Base-by-base conservation (phyloP, 345 rosid genomes). In the Hirschfeldia incana region DNA sequence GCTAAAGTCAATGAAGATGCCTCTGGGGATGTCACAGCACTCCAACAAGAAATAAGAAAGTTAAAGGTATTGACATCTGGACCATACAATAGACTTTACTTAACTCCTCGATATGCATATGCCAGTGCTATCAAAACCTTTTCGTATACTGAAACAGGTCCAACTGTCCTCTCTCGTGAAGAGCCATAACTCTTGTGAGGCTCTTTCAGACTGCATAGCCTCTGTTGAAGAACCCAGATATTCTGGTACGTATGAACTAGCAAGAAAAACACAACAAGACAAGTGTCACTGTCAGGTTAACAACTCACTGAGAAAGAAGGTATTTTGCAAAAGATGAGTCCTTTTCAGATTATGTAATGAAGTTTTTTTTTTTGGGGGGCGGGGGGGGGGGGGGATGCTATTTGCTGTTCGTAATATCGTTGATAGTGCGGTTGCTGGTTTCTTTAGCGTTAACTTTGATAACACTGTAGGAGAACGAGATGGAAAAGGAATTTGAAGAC, bases 1-100 rank as follows among this genome's bases (percentile, higher is more conserved):
- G 98, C 98, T 80, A 86, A 86, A 82, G 97, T 94, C 75, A 94
- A 94, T 39, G 98, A 92, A 88, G 97, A 94, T 87, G 94, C 97
- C 78, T 88, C 97, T 4, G 97, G 97, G 70, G 97, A 94, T 83
- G 90, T 89, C 49, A 75, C 83, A 73, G 89, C 94, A 53, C 84
- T 94, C 76, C 97, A 94, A 80, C 90, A 80, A 71, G 93, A 94
- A 86, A 90, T 94, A 78, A 90, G 86, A 81, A 90, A 86, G 39
- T 81, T 94, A 34, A 92, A 94, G 97, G 97, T 89, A 83, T 28
- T 12, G 37, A 39, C 42, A 73, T 15, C 63, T 60, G 28, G 39
- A 51, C 68, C 62, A 69, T 55, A 69, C 63, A 80, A 68, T 3
- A 55, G 27, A 12, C 1, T 74, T 80, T 64, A 29, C 69, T 73